Percentiles rank a stretch among this genome's conserved stretches.
Evolutionary conservation across 352 stramenopile species (phyloP).

Genomic region (Pythium monospermum): DNA sequence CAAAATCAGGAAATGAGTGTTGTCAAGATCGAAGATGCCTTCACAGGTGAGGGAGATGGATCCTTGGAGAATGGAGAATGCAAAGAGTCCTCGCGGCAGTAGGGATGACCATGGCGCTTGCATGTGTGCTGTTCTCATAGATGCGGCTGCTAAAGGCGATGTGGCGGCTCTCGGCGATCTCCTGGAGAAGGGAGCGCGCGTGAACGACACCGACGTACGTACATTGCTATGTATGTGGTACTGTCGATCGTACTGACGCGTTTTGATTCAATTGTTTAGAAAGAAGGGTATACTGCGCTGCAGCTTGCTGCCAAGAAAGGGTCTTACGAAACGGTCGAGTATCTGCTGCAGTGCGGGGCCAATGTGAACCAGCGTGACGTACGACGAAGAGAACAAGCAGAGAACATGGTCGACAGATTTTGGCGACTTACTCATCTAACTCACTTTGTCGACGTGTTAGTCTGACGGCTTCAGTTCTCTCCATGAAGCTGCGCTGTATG

Average conservation of each 20-base stretch:
- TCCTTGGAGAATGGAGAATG: no score
- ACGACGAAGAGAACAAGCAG: background rate
- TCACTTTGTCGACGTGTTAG: slow-evolving; percentile 20
- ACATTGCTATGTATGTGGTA: background rate
- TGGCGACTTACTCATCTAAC: no score
- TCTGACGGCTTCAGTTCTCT: slow-evolving; percentile 65
- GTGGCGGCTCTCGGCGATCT: slow-evolving; percentile 28
- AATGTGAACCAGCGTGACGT: slow-evolving; percentile 66
- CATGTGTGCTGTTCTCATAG: no score
- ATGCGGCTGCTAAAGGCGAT: slow-evolving; percentile 37
- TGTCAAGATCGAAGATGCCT: slow-evolving; percentile 56
- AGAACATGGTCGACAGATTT: background rate
- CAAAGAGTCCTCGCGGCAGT: no score
- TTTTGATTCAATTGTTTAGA: slow-evolving; percentile 29
- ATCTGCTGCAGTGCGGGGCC: slow-evolving; percentile 41
- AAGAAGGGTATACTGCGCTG: slow-evolving; percentile 54
- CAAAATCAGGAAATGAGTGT: slow-evolving; percentile 29
- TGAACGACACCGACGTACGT: slow-evolving; percentile 65
- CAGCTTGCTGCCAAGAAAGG: slow-evolving; percentile 56
- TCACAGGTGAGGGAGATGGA: slow-evolving; percentile 43
- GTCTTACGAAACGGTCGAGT: slow-evolving; percentile 42
- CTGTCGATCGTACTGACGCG: background rate
- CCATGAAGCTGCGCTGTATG: slow-evolving; percentile 60
- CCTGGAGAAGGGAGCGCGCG: slow-evolving; percentile 34
- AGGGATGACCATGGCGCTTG: no score